Evolutionary conservation across 306 rosid species (phyloP).

Genomic region (Delonix regia): DNA sequence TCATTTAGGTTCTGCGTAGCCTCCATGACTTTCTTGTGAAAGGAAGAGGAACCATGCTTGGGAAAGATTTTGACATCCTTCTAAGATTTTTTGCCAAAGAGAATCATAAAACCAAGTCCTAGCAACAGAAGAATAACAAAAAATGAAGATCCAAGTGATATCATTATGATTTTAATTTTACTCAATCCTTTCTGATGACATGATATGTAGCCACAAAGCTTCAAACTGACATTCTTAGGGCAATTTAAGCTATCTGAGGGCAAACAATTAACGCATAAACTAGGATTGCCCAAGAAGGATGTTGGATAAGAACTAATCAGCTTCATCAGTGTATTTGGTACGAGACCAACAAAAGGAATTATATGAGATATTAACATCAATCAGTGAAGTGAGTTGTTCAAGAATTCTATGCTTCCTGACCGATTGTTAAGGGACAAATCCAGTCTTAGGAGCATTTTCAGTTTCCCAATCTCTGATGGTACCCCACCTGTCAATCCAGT

Average conservation of each 20-base stretch:
- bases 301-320: conserved; percentile 44
- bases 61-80: conserved; percentile 30
- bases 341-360: conserved; percentile 57
- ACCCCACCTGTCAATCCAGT: conserved; percentile 53
- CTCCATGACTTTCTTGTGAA: conserved; percentile 46
- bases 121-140: conserved; percentile 28
- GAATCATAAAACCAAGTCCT: conserved; percentile 36
- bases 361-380: conserved; percentile 45
- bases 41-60: conserved; percentile 31
- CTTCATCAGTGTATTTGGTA: conserved; percentile 46
- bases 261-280: conserved; percentile 44
- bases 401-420: conserved; percentile 48
- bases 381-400: conserved; percentile 37
- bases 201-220: conserved; percentile 41
- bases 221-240: conserved; percentile 26
- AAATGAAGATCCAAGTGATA: conserved; percentile 45
- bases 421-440: conserved; percentile 62
- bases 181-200: conserved; percentile 34
- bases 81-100: conserved; percentile 22
- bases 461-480: conserved; percentile 49
- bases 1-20: conserved; percentile 54
- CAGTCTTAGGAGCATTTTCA: conserved; percentile 32
- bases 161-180: conserved; percentile 40
- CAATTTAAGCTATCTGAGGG: conserved; percentile 36
- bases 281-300: conserved; percentile 56